Evolutionary conservation across 179 eudicot species (phyloP), one percentile per base, ranked within the genome.

Genomic region (Patellifolia procumbens): DNA sequence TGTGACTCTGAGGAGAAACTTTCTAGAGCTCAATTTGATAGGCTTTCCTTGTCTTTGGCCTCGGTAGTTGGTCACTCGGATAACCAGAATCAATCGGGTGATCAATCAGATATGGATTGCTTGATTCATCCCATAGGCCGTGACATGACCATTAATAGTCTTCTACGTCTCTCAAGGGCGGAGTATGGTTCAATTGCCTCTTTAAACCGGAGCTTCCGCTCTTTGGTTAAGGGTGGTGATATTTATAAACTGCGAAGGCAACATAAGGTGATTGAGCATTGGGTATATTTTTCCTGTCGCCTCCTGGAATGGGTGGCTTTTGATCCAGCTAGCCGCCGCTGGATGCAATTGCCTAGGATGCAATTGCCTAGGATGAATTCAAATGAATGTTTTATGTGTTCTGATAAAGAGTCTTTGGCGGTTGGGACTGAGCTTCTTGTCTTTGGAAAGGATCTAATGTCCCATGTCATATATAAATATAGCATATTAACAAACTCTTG

Each of bases 341-440:
- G 98, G 98, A 91, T 91, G 96, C 88, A 81, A 15, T 74, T 93
- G 59, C 98, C 98, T 5, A 81, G 75, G 77, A 91, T 93, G 92
- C 88, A 81, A 15, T 74, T 93, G 59, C 98, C 98, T 5, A 81
- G 75, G 77, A 91, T 93, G 92, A 74, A 85, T 26, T 84, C 88
- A 1, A 86, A 91, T n/a, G 89, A 87, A n/a, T 85, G 90, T 77
- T 91, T 91, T 42, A 79, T 81, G 79, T 91, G 89, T 55, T 87
- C 90, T 0, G 97, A 92, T 64, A 92, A 92, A 85, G 97, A 92
- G 78, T 92, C 97, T 19, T 68, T 92, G 63, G 97, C 96, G 16
- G 97, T 91, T 63, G 97, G 98, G 43, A 91, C 96, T 4, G 88
- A 93, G 85, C 94, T 93, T 29, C 94, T 93, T 73, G 94, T 93